Evolutionary conservation across 2,329 filamentous ascomycete species (phyloP).

Genomic region (Talaromyces funiculosus): DNA sequence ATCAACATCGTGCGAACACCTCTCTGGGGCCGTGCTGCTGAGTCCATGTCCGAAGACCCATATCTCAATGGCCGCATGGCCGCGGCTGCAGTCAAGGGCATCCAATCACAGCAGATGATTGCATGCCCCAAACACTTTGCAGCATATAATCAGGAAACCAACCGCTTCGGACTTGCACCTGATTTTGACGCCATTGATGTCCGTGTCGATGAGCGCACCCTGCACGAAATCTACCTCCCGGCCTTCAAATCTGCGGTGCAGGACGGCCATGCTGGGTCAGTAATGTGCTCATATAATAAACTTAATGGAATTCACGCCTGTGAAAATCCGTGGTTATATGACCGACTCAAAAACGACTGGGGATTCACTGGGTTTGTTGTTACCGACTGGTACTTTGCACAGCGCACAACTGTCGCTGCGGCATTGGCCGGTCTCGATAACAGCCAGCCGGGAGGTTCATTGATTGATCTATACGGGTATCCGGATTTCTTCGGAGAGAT

Average conservation of each 20-base stretch:
- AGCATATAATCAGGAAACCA: background rate
- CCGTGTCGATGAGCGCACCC: background rate
- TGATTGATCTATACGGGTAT: background rate
- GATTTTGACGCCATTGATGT: background rate
- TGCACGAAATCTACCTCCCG: background rate
- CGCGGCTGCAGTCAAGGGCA: background rate
- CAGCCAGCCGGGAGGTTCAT: background rate
- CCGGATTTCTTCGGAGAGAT: background rate
- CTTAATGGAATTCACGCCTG: background rate
- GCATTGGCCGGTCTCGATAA: background rate
- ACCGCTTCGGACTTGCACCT: background rate
- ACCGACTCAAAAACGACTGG: background rate
- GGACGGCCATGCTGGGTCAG: background rate
- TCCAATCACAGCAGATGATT: background rate
- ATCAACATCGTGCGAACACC: background rate
- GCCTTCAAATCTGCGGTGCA: background rate
- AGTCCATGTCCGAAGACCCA: background rate
- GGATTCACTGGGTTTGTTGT: background rate
- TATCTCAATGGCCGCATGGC: background rate
- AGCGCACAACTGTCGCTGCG: background rate
- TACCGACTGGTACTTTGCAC: background rate
- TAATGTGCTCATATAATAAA: background rate
- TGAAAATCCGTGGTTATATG: background rate
- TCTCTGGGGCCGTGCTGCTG: background rate
- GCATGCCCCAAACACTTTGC: background rate